Conservation (phyloP, 495 filamentous ascomycete genomes). For the Barbatosphaeria neglecta region DNA sequence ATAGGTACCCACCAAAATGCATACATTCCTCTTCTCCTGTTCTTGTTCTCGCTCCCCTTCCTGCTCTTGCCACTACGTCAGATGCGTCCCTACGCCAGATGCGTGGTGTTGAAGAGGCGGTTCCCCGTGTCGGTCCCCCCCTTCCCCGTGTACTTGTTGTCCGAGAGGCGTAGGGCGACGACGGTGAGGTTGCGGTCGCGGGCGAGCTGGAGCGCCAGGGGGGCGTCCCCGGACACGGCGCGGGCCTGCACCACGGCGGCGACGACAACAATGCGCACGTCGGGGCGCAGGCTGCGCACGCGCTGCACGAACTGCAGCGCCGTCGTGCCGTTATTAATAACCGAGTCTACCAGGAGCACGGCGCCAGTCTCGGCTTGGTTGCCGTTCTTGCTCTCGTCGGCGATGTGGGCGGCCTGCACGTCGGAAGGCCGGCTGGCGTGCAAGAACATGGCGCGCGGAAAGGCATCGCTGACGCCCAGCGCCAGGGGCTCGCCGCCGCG, state of each 20-base stretch:
- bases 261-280: constrained; percentile 42
- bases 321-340: constrained; percentile 47
- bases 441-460: constrained; percentile 42
- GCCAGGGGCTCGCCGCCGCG: constrained; percentile 59
- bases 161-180: constrained; percentile 42
- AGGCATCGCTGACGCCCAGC: constrained; percentile 45
- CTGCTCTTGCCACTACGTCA: no score
- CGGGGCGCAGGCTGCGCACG: constrained; percentile 27
- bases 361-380: no score
- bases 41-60: no score
- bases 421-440: constrained; percentile 41
- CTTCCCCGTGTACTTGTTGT: constrained; percentile 42
- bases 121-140: constrained; percentile 47
- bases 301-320: constrained; percentile 41
- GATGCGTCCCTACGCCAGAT: no score
- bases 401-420: constrained; percentile 32
- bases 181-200: constrained; percentile 20
- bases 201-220: constrained; percentile 16
- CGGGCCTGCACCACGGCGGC: constrained; percentile 44
- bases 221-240: constrained; percentile 14
- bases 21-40: no score
- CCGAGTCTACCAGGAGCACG: constrained; percentile 50
- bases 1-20: no score
- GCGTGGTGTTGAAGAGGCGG: constrained; percentile 47
- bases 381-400: constrained; percentile 19